phyloP scores from a whole-genome alignment of 768 basidiomycete species.

The Suillus placidus region DNA sequence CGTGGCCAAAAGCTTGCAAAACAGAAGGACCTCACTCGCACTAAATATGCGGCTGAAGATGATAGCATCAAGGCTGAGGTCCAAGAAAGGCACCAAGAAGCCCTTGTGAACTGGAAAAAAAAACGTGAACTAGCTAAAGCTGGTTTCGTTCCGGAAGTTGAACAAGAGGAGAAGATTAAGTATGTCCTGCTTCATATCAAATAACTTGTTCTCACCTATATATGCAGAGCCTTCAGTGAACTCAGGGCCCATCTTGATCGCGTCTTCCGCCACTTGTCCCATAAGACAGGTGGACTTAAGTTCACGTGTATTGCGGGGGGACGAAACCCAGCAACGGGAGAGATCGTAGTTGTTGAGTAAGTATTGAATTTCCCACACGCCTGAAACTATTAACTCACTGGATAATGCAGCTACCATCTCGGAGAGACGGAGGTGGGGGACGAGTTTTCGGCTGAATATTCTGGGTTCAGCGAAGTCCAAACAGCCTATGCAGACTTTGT shows the following conservation, averaged over 20 bases:
- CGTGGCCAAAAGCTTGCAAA: background rate
- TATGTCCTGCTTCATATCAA: background rate
- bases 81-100: background rate
- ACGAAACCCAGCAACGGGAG: conserved; percentile 14
- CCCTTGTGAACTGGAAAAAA: background rate
- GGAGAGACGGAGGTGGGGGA: background rate
- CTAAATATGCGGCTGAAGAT: background rate
- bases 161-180: background rate
- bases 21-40: background rate
- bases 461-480: background rate
- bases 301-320: too few species aligned
- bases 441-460: background rate
- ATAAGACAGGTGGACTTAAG: too few species aligned
- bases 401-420: background rate
- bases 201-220: background rate
- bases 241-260: too few species aligned
- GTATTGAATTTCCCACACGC: background rate
- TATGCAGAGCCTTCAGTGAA: too few species aligned
- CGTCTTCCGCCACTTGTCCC: too few species aligned
- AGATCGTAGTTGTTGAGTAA: background rate
- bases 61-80: background rate
- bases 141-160: background rate
- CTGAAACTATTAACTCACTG: too few species aligned
- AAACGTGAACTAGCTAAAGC: background rate
- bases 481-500: background rate